A percentile compares a stretch with the other conserved stretches of the same genome.
Conservation (phyloP, 1,139 yeast genomes). For the Scheffersomyces titani region DNA sequence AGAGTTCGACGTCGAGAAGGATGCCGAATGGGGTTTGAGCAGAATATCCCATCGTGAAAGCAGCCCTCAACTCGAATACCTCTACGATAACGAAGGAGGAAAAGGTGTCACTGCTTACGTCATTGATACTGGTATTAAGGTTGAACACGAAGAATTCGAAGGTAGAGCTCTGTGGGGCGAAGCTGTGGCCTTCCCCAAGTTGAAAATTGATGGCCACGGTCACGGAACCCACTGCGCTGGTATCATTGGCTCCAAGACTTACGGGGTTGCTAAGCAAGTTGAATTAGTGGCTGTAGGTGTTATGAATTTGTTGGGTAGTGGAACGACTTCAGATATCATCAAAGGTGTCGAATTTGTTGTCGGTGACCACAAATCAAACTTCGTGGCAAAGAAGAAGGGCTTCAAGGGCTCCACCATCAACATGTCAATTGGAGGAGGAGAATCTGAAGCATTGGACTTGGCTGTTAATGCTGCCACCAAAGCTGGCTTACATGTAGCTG, state of each 20-base stretch:
- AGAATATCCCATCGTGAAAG: constrained; percentile 32
- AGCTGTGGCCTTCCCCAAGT: constrained; percentile 38
- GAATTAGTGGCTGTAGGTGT: constrained; percentile 45
- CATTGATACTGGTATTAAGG: constrained; percentile 45
- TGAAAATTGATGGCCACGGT: constrained; percentile 37
- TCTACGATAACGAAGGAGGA: constrained; percentile 42
- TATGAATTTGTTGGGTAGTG: constrained; percentile 42
- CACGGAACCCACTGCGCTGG: constrained; percentile 54
- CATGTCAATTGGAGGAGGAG: constrained; percentile 48
- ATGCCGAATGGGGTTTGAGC: constrained; percentile 46
- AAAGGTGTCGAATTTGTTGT: constrained; percentile 47
- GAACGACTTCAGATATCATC: constrained; percentile 43
- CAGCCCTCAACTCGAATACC: constrained; percentile 21
- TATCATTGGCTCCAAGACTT: constrained; percentile 42
- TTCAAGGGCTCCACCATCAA: constrained; percentile 48
- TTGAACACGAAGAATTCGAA: constrained; percentile 41
- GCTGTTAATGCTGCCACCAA: constrained; percentile 45
- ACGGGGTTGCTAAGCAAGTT: constrained; percentile 46
- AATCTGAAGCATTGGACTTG: constrained; percentile 40
- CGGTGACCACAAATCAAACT: constrained; percentile 34
- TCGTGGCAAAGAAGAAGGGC: constrained; percentile 30
- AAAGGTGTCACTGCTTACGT: constrained; percentile 47
- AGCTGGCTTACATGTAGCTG: constrained; percentile 46
- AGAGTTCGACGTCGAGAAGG: constrained; percentile 38
- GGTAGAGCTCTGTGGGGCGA: constrained; percentile 48